Evolutionary conservation across 192 early-diverging fungal species (phyloP), one percentile per base, ranked within the genome.

Genomic region (Fimicolochytrium jonesii): DNA sequence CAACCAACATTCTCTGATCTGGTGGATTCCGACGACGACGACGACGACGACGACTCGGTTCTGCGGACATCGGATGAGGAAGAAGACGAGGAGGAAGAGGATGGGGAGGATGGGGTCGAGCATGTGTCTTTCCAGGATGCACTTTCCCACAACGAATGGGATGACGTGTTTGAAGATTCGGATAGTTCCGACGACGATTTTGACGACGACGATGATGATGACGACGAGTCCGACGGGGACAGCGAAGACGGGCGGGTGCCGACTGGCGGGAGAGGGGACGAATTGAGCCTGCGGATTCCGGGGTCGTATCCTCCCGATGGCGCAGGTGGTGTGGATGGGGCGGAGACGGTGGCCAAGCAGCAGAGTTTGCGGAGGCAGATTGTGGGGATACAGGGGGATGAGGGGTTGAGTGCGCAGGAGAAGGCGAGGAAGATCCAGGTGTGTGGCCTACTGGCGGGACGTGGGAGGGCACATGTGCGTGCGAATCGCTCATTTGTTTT

Each of bases 371-470:
- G 88, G 43, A 77, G 74, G 44, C 84, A 78, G 56, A 91, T 91
- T 53, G 70, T 86, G 34, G 72, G 64, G 2, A 90, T 90, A 48
- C 88, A 88, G 58, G 29, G 52, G 25, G 75, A 90, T 58, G 48
- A 60, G 11, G 18, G 51, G 11, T 61, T 88, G 10, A 34, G 67
- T 23, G 61, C 78, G 33, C 67, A 66, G n/a, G 80, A 86, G 36
- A 91, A 91, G 58, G 84, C 88, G 11, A 75, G 71, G 59, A 70
- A 72, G 53, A 87, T 91, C n/a, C 89, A 90, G 80, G 87, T 87
- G 72, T 6, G 36, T 51, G 35, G 7, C 17, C 6, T 22, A 5
- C 25, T 57, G 48, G 26, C 26, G 13, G 48, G 9, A 49, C 7
- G 13, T 23, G 47, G 7, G 47, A 7, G 23, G 18, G 48, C 26